phyloP scores from a whole-genome alignment of 2,329 filamentous ascomycete genomes.

The Emergomyces orientalis region DNA sequence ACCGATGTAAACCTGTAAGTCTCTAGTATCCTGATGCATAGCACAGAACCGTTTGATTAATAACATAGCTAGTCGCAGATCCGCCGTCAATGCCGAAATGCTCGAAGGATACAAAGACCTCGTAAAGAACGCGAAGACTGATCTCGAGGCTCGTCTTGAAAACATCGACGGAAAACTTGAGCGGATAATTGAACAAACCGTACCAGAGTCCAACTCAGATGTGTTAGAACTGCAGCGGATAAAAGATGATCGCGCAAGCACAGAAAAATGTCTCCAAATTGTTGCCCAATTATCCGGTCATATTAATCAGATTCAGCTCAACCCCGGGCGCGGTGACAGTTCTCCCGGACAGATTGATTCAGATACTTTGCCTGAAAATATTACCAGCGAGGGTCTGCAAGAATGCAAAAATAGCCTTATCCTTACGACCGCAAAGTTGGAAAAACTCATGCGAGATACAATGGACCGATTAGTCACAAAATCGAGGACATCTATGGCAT shows the following conservation, averaged over 20 bases:
- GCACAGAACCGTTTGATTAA: too few species aligned
- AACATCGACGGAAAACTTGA: constrained; percentile 24
- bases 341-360: constrained; percentile 3
- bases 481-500: neutral
- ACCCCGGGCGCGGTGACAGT: constrained; percentile 10
- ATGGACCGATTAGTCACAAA: neutral
- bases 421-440: constrained; percentile 23
- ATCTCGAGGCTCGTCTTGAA: constrained; percentile 24
- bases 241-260: constrained; percentile 23
- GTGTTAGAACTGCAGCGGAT: constrained; percentile 19
- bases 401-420: constrained; percentile 29
- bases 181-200: constrained; percentile 11
- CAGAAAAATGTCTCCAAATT: constrained; percentile 28
- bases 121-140: constrained; percentile 18
- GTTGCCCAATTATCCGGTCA: constrained; percentile 21
- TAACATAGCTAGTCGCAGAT: too few species aligned
- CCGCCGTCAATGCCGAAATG: too few species aligned
- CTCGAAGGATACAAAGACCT: too few species aligned
- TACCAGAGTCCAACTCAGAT: constrained; percentile 15
- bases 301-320: constrained; percentile 25
- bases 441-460: constrained; percentile 23
- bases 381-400: constrained; percentile 27
- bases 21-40: too few species aligned
- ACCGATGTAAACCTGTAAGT: too few species aligned
- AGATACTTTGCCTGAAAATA: constrained; percentile 20